These are phyloP conservation scores for Phytopythium kandeliae DNA, from an alignment of 352 stramenopile species.

Conservation along the genomic window DNA sequence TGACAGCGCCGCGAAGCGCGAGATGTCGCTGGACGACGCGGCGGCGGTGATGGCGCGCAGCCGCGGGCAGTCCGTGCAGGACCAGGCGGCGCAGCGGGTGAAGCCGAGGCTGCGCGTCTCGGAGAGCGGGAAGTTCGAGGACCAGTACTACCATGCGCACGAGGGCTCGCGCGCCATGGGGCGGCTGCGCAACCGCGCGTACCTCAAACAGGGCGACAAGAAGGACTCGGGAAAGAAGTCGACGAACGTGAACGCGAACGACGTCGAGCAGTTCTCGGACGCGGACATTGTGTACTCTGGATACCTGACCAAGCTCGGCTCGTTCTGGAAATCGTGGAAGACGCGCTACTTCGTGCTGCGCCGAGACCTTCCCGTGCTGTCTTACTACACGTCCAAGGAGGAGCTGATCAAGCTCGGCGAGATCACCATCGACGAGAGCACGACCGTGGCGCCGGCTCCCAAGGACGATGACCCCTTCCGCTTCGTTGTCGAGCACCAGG, in stretches of 20 bases:
- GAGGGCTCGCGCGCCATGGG: slow-evolving; percentile 76
- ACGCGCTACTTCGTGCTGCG: slow-evolving; percentile 81
- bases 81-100: slow-evolving; percentile 11
- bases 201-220: slow-evolving; percentile 43
- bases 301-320: slow-evolving; percentile 82
- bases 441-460: slow-evolving; percentile 36
- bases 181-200: slow-evolving; percentile 68
- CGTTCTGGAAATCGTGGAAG: slow-evolving; percentile 86
- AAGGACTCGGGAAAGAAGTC: slow-evolving; percentile 35
- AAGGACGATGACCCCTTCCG: slow-evolving; percentile 50
- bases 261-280: slow-evolving; percentile 84
- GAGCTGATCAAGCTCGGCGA: slow-evolving; percentile 80
- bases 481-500: slow-evolving; percentile 66
- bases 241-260: slow-evolving; percentile 66
- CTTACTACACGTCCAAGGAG: slow-evolving; percentile 76
- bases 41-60: slow-evolving; percentile 6
- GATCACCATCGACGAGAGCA: slow-evolving; percentile 64
- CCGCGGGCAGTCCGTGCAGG: slow-evolving; percentile 1
- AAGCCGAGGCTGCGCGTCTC: slow-evolving; percentile 76
- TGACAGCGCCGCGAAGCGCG: background rate
- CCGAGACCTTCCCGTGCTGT: slow-evolving; percentile 59
- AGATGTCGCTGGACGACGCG: slow-evolving; percentile 5
- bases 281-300: slow-evolving; percentile 75
- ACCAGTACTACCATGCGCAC: slow-evolving; percentile 84
- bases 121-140: slow-evolving; percentile 76